phyloP scores from a whole-genome alignment of 78 protist species.

The Protostelium mycophagum region DNA sequence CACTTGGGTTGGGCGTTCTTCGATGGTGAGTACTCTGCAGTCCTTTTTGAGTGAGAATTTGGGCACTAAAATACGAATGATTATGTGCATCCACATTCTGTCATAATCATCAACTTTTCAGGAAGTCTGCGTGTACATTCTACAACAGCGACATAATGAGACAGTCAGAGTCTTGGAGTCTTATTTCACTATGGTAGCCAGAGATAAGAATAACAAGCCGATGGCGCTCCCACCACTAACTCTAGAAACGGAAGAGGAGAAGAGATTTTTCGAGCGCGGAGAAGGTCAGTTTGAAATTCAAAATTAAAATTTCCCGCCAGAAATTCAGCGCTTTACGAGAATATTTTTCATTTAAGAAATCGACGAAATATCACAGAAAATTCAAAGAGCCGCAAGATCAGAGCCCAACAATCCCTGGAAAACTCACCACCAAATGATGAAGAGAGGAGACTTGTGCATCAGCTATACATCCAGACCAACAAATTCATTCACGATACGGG shows the following conservation, averaged over 20 bases:
- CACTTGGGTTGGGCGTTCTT: constrained; percentile 46
- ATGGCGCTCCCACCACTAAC: constrained; percentile 9
- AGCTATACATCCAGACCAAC: neutral
- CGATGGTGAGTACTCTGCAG: constrained; percentile 54
- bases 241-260: neutral
- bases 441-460: neutral
- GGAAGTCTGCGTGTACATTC: neutral
- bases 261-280: constrained; percentile 18
- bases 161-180: constrained; percentile 17
- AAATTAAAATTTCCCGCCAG: neutral
- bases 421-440: neutral
- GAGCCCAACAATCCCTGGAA: neutral
- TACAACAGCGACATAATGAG: neutral
- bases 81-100: too few species aligned
- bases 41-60: too few species aligned
- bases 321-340: neutral
- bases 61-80: too few species aligned
- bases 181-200: constrained; percentile 56
- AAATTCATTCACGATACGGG: too few species aligned
- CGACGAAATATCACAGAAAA: neutral
- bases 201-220: neutral
- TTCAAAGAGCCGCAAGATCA: neutral
- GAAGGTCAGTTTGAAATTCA: too few species aligned
- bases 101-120: too few species aligned
- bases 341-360: too few species aligned